Evolutionary conservation across 805 yeast species (phyloP), one percentile per base, ranked within the genome.

Genomic region (Teunomyces pallodes): DNA sequence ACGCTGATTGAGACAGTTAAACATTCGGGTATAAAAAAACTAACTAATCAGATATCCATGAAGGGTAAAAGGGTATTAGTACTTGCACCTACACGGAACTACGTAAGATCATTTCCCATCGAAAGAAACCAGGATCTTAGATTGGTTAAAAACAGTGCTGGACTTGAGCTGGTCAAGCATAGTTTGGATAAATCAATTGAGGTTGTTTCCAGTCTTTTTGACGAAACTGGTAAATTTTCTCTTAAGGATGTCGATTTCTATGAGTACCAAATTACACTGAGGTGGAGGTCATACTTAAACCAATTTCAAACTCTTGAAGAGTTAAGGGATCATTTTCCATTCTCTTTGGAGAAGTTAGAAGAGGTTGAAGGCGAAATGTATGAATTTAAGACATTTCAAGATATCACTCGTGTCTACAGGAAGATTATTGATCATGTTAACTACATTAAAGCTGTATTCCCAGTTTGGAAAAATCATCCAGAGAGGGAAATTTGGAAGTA

Each of bases 191-290:
- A 14, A 3, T 32, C 40, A 4, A 30, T 40, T 13, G 56, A 62
- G 5, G 64, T 57, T 16, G 63, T 65, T 12, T 65, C 61, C 35
- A 66, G 64, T 45, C 55, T 69, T 48, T 69, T 69, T 46, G 70
- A 54, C n/a, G 64, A 56, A 9, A 58, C 50, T 26, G 58, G 54
- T 12, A 54, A n/a, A 4, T 49, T 49, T 20, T 45, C 51, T 16
- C 24, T 43, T 5, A 35, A 35, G 17, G 36, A 36, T n/a, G 14
- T 53, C 9, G 48, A 45, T 9, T 47, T 29, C 27, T 53, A 45
- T 31, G 56, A 50, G 12, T 10, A 14, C n/a, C 46, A 48, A 31
- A 45, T 53, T n/a, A 45, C 33, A 26, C 13, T 29, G n/a, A 26
- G 36, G 3, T 53, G 54, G 54, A 43, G 20, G 8, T 24, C 14